Evolutionary conservation across 1,284 basidiomycete species (phyloP).

Genomic region (Peniophora sp.): DNA sequence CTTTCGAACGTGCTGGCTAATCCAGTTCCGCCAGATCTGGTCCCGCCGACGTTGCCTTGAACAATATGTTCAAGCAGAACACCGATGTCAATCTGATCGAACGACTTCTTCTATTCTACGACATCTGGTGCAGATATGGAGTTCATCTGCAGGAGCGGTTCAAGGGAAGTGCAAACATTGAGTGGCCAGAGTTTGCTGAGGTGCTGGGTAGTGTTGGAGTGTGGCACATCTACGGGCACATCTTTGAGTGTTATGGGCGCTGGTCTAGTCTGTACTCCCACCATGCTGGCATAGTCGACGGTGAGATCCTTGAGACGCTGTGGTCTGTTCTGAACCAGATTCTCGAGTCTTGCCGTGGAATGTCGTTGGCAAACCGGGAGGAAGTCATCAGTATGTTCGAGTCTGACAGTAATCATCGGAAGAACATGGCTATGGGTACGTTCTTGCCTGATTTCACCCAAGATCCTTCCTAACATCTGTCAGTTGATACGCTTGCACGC

Average conservation of each 20-base stretch:
- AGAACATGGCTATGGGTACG: slow-evolving; percentile 1
- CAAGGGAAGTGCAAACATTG: neutral
- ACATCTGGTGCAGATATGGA: neutral
- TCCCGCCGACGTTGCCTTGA: neutral
- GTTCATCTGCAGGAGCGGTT: neutral
- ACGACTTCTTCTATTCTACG: neutral
- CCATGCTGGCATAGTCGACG: slow-evolving; percentile 2
- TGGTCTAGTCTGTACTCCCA: slow-evolving; percentile 2
- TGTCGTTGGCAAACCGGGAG: slow-evolving; percentile 1
- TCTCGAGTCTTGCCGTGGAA: neutral
- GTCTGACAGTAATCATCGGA: slow-evolving; percentile 4
- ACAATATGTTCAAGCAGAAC: neutral
- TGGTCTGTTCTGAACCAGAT: slow-evolving; percentile 2
- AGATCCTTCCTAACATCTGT: too few species aligned
- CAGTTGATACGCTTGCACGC: too few species aligned
- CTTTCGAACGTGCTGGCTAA: too few species aligned
- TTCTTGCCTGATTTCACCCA: too few species aligned
- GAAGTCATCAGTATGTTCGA: slow-evolving; percentile 1
- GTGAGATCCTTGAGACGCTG: slow-evolving; percentile 5
- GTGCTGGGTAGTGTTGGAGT: neutral
- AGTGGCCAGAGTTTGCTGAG: neutral
- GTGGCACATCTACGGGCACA: slow-evolving; percentile 5
- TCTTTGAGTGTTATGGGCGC: neutral
- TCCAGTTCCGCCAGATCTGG: too few species aligned
- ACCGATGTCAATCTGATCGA: neutral